Evolutionary conservation across 495 filamentous ascomycete genomes (phyloP).

Genomic region (Acidomyces sp.): DNA sequence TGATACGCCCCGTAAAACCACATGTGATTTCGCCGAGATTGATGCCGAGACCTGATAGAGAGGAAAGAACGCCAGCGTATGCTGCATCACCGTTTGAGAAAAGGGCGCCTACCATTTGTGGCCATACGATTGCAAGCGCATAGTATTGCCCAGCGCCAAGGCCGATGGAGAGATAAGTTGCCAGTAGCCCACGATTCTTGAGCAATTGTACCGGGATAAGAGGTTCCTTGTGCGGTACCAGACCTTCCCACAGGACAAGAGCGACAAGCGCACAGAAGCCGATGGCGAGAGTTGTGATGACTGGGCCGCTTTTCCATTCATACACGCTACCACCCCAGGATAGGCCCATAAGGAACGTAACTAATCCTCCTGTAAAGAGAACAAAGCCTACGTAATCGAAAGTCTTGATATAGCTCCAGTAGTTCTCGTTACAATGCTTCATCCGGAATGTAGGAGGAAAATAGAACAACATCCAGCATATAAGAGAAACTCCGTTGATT

Average conservation of each 20-base stretch:
- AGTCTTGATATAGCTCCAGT: constrained; percentile 4
- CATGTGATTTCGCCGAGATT: too few relatives aligned
- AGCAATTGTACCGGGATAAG: constrained; percentile 37
- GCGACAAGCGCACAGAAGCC: constrained; percentile 7
- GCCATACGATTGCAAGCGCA: constrained; percentile 31
- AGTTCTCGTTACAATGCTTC: constrained; percentile 8
- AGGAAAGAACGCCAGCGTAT: too few relatives aligned
- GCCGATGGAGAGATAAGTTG: constrained; percentile 29
- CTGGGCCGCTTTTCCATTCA: constrained; percentile 24
- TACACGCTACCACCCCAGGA: constrained; percentile 22
- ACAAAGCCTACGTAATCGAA: constrained; percentile 36
- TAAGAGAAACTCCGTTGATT: constrained; percentile 7
- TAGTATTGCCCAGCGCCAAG: constrained; percentile 31
- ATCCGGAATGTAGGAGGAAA: constrained; percentile 15
- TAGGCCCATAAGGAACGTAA: constrained; percentile 37
- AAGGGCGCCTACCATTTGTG: constrained; percentile 26
- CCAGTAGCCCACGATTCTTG: constrained; percentile 32
- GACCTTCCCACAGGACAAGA: constrained; percentile 10
- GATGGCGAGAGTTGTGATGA: constrained; percentile 12
- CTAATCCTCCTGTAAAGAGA: constrained; percentile 33
- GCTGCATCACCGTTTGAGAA: too few relatives aligned
- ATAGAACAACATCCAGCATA: constrained; percentile 13
- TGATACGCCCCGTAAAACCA: too few relatives aligned
- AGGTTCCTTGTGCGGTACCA: constrained; percentile 5
- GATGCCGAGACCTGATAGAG: too few relatives aligned